Percentiles rank a stretch among this genome's conserved stretches.
phyloP scores from a whole-genome alignment of 192 early-diverging fungal genomes.

The Piromyces finnis region DNA sequence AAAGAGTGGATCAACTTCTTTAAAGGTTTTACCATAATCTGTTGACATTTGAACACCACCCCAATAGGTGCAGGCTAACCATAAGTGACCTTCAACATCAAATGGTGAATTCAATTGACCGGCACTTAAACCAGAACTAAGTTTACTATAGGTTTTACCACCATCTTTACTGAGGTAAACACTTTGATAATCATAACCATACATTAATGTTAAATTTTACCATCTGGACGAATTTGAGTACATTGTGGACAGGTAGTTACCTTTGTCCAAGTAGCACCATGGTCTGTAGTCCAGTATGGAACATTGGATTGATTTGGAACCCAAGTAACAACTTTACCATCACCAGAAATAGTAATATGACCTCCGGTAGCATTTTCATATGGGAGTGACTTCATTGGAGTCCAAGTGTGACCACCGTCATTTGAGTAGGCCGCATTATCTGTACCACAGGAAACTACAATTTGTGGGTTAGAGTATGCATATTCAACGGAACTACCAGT shows the following conservation, averaged over 20 bases:
- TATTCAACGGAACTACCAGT: not conserved
- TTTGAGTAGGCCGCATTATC: not conserved
- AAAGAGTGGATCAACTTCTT: not conserved
- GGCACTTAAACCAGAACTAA: not conserved
- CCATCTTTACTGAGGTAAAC: not conserved
- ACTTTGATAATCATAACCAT: not conserved
- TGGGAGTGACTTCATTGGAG: not conserved
- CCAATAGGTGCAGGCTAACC: not conserved
- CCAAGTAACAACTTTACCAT: not conserved
- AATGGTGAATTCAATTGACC: not conserved
- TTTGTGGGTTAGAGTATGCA: not conserved
- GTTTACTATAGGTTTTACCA: not conserved
- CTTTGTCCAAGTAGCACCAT: not conserved
- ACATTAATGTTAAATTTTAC: not conserved
- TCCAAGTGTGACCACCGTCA: not conserved
- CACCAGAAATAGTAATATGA: not conserved
- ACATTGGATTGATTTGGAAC: not conserved
- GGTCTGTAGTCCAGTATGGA: not conserved
- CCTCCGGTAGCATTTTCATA: not conserved
- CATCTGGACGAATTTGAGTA: not conserved
- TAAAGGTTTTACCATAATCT: not conserved
- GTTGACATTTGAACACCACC: not conserved
- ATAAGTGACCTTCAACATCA: not conserved
- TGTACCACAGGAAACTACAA: not conserved
- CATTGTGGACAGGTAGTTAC: not conserved